Evolutionary conservation across 495 filamentous ascomycete species (phyloP), one percentile per base, ranked within the genome.

Genomic region (Lophiostoma macrostomum): DNA sequence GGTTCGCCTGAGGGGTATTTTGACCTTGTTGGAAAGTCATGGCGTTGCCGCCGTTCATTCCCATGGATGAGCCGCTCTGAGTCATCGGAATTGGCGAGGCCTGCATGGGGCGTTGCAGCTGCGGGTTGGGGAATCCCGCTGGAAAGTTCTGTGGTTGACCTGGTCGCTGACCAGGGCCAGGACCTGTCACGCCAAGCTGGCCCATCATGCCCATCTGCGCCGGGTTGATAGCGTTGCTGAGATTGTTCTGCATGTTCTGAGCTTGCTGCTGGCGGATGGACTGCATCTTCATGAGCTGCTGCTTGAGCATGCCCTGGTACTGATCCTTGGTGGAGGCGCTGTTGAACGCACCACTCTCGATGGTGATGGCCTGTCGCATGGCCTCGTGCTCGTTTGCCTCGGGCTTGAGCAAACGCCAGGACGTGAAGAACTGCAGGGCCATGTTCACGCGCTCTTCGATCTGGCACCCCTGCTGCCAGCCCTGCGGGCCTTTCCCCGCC

Each of bases 61-160:
- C 72, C 73, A 74, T 28, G 60, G 55, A 54, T 1, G 58, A 57
- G 18, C 43, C 38, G 28, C 42, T 23, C 67, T 73, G 70, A 22
- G 67, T 69, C 37, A 72, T 71, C 44, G 74, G 68, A 30, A 80
- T 69, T 2, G 74, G 74, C 6, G 78, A 79, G 0, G 75, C 46
- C 59, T 80, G 78, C 70, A 82, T 73, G 25, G 58, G 74, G 7
- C 69, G 73, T 46, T 75, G 78, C 59, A 82, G 68, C 36, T 80
- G 80, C 12, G 73, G 74, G 23, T 63, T 63, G 5, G 74, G 70
- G 42, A 81, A 80, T 22, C 60, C 68, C 11, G 65, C 63, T 20
- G 64, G 67, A 18, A 71, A 58, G 50, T 72, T 70, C 45, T 73
- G 75, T 22, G 28, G 45, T 14, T 11, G 49, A 36, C 55, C 61